Evolutionary conservation across 108 stramenopile species (phyloP), one percentile per base, ranked within the genome.

Genomic region (Cylindrotheca closterium): DNA sequence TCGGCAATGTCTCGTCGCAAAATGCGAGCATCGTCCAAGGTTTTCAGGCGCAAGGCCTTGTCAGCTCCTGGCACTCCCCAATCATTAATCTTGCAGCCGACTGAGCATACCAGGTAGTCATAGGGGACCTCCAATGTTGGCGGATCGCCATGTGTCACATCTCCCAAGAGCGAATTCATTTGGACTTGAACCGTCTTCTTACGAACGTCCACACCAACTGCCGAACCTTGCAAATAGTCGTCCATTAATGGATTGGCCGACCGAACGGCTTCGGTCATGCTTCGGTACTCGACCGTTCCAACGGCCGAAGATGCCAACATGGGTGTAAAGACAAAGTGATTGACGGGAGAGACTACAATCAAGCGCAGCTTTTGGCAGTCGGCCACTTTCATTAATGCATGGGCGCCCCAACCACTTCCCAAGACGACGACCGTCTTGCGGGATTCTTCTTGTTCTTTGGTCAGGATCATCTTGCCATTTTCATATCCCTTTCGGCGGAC

Each of bases 371-470:
- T 81, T 51, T 75, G 53, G 4, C 70, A 70, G 50, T 82, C 82
- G 26, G 79, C 81, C 4, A 84, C 61, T 53, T 90, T 86, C 34
- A 84, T 50, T 19, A 90, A 71, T 7, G 85, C 81, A 62, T 87
- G 88, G 8, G 74, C 45, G 7, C 81, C 95, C 95, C 95, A 96
- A 46, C 95, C 94, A 17, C 81, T 80, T 1, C 94, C 94, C 30
- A 95, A 55, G 0, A 95, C 81, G 17, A 95, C 86, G 21, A 95
- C 65, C 69, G 52, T 75, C 18, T 60, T 47, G n/a, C 26, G 24
- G 4, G 21, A 30, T 19, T 7, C 18, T 17, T n/a, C 18, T 19
- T 10, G 21, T n/a, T 42, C 15, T 42, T 42, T 15, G 7, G 51
- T 21, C 7, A 52, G 15, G 7, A 21, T 10, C 19, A 8, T 7